These are phyloP conservation scores for Aegilops bicornis DNA, from an alignment of 176 grass and related monocot genomes.

Conservation along the genomic window DNA sequence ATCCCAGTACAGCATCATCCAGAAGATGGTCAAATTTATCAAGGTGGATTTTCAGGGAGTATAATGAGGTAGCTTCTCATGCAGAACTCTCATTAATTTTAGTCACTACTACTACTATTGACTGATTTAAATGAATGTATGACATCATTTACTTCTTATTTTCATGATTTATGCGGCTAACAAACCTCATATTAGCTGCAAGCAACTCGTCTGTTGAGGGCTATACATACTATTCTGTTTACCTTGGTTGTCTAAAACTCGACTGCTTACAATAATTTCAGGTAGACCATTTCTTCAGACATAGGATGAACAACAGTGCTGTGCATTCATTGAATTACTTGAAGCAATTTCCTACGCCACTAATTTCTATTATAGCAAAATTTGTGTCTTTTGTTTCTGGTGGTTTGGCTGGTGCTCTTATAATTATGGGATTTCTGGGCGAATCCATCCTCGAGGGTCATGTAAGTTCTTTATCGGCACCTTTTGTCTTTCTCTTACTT, in stretches of 20 bases:
- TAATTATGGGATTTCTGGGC: slow-evolving; percentile 86
- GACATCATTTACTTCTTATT: neutral
- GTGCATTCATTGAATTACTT: slow-evolving; percentile 91
- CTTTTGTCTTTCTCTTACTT: slow-evolving; percentile 5
- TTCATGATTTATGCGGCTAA: neutral
- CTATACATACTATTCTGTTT: neutral
- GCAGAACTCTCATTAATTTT: neutral
- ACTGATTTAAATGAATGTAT: slow-evolving; percentile 1
- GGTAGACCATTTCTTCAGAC: slow-evolving; percentile 98
- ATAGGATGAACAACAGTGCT: slow-evolving; percentile 86
- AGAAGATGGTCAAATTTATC: slow-evolving; percentile 97
- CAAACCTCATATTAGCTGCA: slow-evolving; percentile 16
- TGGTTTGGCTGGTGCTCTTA: slow-evolving; percentile 87
- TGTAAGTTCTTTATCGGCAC: slow-evolving; percentile 44
- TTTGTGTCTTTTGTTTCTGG: slow-evolving; percentile 99
- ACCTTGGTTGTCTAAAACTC: slow-evolving; percentile 5
- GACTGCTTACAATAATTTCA: slow-evolving; percentile 39
- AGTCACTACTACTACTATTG: neutral
- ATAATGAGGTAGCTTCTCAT: slow-evolving; percentile 79
- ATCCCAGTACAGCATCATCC: slow-evolving; percentile 93
- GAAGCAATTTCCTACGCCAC: slow-evolving; percentile 94
- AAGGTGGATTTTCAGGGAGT: slow-evolving; percentile 96
- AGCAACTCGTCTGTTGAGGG: neutral
- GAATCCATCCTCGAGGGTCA: slow-evolving; percentile 96
- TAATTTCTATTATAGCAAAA: slow-evolving; percentile 90